phyloP scores from a whole-genome alignment of 768 basidiomycete species.

The Naematelia aurantialba region DNA sequence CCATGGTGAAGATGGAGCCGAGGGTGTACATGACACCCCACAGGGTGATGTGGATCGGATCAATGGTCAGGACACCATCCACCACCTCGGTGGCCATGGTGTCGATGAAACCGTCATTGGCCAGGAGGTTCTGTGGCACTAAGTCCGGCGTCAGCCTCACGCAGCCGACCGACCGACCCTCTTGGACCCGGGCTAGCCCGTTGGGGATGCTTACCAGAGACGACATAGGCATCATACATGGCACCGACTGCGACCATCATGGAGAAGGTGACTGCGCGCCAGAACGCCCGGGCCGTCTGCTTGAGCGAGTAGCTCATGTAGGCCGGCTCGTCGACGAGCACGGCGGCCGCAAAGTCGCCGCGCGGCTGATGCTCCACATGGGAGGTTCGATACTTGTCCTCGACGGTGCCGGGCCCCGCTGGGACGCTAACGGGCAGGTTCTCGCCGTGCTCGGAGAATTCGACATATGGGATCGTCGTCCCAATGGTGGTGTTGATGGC shows the following conservation, averaged over 20 bases:
- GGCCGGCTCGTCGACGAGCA: neutral
- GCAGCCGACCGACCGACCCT: too few relatives aligned
- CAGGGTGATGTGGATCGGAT: neutral
- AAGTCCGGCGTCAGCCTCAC: neutral
- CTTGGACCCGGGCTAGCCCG: neutral
- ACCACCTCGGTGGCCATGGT: neutral
- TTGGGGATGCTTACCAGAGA: conserved; percentile 9
- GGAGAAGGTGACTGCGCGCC: neutral
- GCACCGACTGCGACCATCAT: conserved; percentile 9
- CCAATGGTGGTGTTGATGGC: too few relatives aligned
- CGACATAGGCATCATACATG: conserved; percentile 8
- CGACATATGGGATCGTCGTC: too few relatives aligned
- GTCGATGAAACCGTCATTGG: neutral
- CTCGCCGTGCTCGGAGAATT: too few relatives aligned
- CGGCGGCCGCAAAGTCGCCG: too few relatives aligned
- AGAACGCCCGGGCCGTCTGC: neutral
- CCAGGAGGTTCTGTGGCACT: neutral
- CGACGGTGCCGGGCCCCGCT: too few relatives aligned
- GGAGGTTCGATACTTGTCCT: too few relatives aligned
- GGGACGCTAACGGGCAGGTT: too few relatives aligned
- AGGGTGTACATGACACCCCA: neutral
- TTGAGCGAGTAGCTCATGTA: neutral
- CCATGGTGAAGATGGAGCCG: neutral
- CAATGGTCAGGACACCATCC: neutral
- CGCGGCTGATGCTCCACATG: too few relatives aligned